Evolutionary conservation across 2,329 filamentous ascomycete genomes (phyloP).

Genomic region (Apiospora aurea): DNA sequence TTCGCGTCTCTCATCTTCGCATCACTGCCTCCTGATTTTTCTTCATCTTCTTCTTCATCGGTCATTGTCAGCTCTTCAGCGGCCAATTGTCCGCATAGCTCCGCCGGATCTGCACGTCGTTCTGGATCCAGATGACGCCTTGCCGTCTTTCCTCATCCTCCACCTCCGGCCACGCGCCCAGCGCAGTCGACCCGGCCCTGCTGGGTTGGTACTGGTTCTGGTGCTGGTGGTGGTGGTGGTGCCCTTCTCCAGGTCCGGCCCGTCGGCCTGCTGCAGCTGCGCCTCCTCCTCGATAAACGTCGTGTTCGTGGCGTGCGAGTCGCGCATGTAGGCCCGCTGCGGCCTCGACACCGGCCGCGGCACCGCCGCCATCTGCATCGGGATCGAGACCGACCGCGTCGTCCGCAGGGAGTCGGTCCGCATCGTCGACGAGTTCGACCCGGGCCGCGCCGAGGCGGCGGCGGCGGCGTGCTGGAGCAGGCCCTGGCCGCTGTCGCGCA

Average conservation of each 20-base stretch:
- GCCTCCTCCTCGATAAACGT: slow-evolving; percentile 20
- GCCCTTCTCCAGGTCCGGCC: slow-evolving; percentile 1
- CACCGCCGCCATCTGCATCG: neutral
- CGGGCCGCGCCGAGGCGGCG: neutral
- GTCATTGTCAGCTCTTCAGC: slow-evolving; percentile 31
- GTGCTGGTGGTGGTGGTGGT: neutral
- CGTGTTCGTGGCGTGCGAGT: slow-evolving; percentile 14
- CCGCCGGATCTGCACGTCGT: slow-evolving; percentile 37
- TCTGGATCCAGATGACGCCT: slow-evolving; percentile 41
- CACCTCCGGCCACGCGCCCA: slow-evolving; percentile 20
- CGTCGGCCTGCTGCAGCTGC: slow-evolving; percentile 11
- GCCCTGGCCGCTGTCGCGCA: slow-evolving; percentile 42
- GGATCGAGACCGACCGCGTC: slow-evolving; percentile 24
- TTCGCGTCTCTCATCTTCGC: neutral
- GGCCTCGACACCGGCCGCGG: slow-evolving; percentile 21
- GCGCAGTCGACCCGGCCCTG: slow-evolving; percentile 4
- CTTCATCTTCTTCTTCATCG: neutral
- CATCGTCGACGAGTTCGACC: slow-evolving; percentile 36
- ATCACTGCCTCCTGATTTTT: neutral
- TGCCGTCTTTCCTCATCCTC: slow-evolving; percentile 23
- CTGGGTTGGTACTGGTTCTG: no score
- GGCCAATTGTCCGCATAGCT: slow-evolving; percentile 39
- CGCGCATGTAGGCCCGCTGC: slow-evolving; percentile 24
- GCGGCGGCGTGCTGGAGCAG: slow-evolving; percentile 29
- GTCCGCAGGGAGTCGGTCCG: slow-evolving; percentile 28